A percentile compares a stretch with the other conserved stretches of the same genome.
phyloP scores from a whole-genome alignment of 2,329 filamentous ascomycete genomes.

The Claviceps africana region DNA sequence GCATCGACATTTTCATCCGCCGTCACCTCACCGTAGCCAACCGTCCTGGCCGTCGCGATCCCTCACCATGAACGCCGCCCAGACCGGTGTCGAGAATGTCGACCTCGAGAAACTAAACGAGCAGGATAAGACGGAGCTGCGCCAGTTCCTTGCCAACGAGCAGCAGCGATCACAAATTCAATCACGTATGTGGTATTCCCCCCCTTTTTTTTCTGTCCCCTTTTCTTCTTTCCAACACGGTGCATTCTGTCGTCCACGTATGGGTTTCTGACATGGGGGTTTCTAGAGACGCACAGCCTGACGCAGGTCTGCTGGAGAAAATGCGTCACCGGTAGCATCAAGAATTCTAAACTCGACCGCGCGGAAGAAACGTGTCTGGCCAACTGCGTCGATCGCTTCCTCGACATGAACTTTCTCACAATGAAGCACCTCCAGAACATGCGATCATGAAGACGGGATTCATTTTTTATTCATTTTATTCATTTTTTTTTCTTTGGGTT shows the following conservation, averaged over 20 bases:
- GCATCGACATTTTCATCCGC: too few species aligned
- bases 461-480: not conserved
- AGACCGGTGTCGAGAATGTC: constrained; percentile 31
- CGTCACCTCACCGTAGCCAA: too few species aligned
- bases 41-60: too few species aligned
- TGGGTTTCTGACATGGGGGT: not conserved
- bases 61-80: constrained; percentile 20
- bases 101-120: constrained; percentile 66
- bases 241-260: not conserved
- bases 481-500: too few species aligned
- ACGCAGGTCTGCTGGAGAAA: constrained; percentile 86
- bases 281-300: constrained; percentile 37
- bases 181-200: constrained; percentile 29
- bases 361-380: constrained; percentile 70
- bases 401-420: constrained; percentile 79
- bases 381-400: constrained; percentile 88
- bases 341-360: constrained; percentile 56
- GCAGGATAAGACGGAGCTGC: constrained; percentile 74
- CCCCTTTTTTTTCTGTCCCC: not conserved
- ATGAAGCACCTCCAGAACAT: constrained; percentile 65
- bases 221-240: too few species aligned
- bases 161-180: constrained; percentile 63
- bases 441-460: constrained; percentile 18
- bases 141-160: constrained; percentile 74
- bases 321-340: constrained; percentile 66